Base-by-base conservation (phyloP, 2,329 filamentous ascomycete genomes). In the Rhytidhysteron rufulum region DNA sequence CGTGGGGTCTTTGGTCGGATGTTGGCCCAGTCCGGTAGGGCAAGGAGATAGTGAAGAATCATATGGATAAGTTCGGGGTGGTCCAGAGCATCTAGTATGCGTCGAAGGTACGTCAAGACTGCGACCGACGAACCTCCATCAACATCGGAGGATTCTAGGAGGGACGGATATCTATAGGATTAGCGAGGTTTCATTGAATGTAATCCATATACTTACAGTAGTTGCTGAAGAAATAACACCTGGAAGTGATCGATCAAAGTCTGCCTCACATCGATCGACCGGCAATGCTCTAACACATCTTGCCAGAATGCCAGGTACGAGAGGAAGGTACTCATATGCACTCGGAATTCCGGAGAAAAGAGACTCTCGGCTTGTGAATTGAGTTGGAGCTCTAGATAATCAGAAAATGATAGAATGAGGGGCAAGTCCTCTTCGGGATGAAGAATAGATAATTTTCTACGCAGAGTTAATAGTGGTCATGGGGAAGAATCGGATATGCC, bases 241-340 rank as follows among this genome's bases (percentile, higher is more conserved):
- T 96, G 90, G 58, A 98, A 98, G 66, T 98, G 93, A 62, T 98
- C 93, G 22, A 98, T 75, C 37, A 98, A 72, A 1, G 90, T 96
- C 50, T 88, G 88, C 62, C 91, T 93, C 52, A 98, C 88, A 60
- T 97, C 91, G 1, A 83, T 75, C 3, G 91, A 97, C 55, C 83
- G 82, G 69, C 93, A 98, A 66, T 97, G 91, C 62, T 97, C 93
- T 45, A 98, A 73, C 24, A 96, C 90, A 63, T 98, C 93, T 68
- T 98, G 93, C 93, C 93, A 98, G 60, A 98, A 98, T 5, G 94
- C 74, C 35, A 98, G 76, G 60, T 97, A 94, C 1, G 93, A 95
- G 31, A 98, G 75, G 57, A 98, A 98, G 0, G 90, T 95, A 40
- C 91, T 83, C 57, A 97, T 79, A 54, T 96, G 88, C n/a, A 82